A percentile compares a stretch with the other conserved stretches of the same genome.
phyloP scores from a whole-genome alignment of 2,329 filamentous ascomycete genomes.

The Curvularia eragrostidis region DNA sequence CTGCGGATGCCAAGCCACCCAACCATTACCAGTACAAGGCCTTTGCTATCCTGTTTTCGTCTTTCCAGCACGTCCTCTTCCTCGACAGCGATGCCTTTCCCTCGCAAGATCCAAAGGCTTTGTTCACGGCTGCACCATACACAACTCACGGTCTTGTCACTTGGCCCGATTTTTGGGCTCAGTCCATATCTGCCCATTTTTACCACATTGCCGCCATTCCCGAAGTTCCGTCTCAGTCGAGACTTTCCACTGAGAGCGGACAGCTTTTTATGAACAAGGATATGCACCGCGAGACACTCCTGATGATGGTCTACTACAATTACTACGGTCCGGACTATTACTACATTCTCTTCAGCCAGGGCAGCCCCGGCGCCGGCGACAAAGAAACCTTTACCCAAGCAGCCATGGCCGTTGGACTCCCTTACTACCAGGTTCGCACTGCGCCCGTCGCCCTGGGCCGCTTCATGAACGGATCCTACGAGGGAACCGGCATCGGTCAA shows the following conservation, averaged over 20 bases:
- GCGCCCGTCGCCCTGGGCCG: slow-evolving; percentile 43
- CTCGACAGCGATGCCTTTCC: slow-evolving; percentile 66
- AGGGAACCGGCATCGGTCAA: slow-evolving; percentile 27
- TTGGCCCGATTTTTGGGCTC: slow-evolving; percentile 64
- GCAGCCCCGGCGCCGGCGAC: slow-evolving; percentile 54
- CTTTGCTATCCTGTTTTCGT: slow-evolving; percentile 64
- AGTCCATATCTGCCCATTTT: slow-evolving; percentile 53
- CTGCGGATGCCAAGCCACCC: slow-evolving; percentile 19
- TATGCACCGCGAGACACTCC: slow-evolving; percentile 55
- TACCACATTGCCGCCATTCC: slow-evolving; percentile 55
- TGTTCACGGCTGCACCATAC: slow-evolving; percentile 62
- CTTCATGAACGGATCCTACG: slow-evolving; percentile 17
- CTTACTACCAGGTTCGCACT: slow-evolving; percentile 52
- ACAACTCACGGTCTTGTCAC: slow-evolving; percentile 60
- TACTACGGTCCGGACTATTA: slow-evolving; percentile 61
- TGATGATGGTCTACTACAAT: slow-evolving; percentile 63
- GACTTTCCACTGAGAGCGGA: slow-evolving; percentile 57
- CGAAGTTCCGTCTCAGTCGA: slow-evolving; percentile 34
- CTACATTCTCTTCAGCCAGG: slow-evolving; percentile 58
- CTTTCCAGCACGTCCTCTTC: slow-evolving; percentile 65
- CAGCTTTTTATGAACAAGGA: slow-evolving; percentile 59
- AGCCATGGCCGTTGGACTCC: slow-evolving; percentile 51
- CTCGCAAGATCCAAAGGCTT: slow-evolving; percentile 51
- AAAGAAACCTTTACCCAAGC: slow-evolving; percentile 59
- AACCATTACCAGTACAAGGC: slow-evolving; percentile 62